Conservation (phyloP, 1,284 basidiomycete genomes). For the Malassezia vespertilionis region DNA sequence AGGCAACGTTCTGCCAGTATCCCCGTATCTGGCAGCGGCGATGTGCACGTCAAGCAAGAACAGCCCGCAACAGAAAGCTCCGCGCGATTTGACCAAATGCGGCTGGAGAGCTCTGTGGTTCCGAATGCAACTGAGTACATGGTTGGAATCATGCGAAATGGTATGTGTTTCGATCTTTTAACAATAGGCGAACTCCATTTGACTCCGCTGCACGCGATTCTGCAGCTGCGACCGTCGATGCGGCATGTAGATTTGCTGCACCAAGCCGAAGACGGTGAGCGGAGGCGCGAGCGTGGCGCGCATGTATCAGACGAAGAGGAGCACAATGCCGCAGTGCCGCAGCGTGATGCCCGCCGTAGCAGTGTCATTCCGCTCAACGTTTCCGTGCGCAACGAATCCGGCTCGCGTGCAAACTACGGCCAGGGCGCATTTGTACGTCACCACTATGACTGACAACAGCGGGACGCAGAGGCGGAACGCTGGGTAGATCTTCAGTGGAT, state of each 20-base stretch:
- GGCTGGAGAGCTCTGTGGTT: conserved; percentile 35
- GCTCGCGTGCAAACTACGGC: conserved; percentile 16
- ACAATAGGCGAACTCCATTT: conserved; percentile 33
- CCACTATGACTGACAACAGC: conserved; percentile 6
- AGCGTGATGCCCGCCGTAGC: conserved; percentile 21
- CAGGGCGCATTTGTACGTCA: conserved; percentile 25
- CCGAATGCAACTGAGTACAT: conserved; percentile 41
- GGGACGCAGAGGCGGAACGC: conserved; percentile 42
- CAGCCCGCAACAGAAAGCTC: conserved; percentile 6
- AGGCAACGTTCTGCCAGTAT: conserved; percentile 14
- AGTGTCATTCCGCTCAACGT: conserved; percentile 33
- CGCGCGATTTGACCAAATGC: conserved; percentile 30
- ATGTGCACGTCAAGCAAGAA: conserved; percentile 25
- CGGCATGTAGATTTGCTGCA: conserved; percentile 42
- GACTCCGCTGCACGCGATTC: conserved; percentile 31
- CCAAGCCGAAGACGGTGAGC: conserved; percentile 28
- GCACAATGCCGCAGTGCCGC: conserved; percentile 12
- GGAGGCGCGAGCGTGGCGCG: conserved; percentile 25
- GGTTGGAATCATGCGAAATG: conserved; percentile 38
- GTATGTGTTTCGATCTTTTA: background rate
- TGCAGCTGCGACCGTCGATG: conserved; percentile 43
- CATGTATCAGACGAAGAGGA: conserved; percentile 29
- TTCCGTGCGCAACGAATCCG: conserved; percentile 25
- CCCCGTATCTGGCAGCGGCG: conserved; percentile 17
- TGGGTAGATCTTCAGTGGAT: conserved; percentile 44